Conservation (phyloP, 441 rosid genomes). For the Macaranga tanarius region DNA sequence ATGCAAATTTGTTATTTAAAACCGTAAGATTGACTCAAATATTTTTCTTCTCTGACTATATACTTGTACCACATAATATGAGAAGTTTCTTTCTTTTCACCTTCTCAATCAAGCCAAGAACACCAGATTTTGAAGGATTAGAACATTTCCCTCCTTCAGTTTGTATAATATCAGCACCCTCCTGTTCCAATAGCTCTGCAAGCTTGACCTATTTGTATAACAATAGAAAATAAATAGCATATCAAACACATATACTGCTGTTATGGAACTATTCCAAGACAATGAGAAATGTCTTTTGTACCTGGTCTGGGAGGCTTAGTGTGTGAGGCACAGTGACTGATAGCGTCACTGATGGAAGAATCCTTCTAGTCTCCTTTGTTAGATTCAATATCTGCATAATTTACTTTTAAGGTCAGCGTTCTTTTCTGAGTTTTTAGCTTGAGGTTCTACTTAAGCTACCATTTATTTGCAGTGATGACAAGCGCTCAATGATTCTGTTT, state of each 20-base stretch:
- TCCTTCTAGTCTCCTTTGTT: conserved; percentile 54
- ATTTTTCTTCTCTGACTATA: no score
- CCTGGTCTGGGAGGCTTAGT: conserved; percentile 63
- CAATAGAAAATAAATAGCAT: not conserved
- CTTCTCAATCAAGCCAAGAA: conserved; percentile 67
- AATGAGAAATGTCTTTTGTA: conserved; percentile 7
- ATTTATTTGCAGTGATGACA: not conserved
- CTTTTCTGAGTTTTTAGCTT: not conserved
- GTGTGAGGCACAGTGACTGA: conserved; percentile 79
- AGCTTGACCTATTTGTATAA: conserved; percentile 49
- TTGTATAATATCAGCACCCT: conserved; percentile 64
- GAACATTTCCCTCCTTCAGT: conserved; percentile 71
- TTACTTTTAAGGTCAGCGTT: not conserved
- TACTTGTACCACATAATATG: no score
- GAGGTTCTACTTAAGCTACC: not conserved
- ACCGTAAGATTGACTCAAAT: no score
- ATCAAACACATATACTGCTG: not conserved
- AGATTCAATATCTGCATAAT: conserved; percentile 48
- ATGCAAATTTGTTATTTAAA: not conserved
- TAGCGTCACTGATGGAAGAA: conserved; percentile 49
- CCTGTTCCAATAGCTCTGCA: conserved; percentile 57
- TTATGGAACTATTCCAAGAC: not conserved
- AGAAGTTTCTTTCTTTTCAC: conserved; percentile 27
- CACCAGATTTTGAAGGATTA: conserved; percentile 53
- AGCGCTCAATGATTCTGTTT: no score